phyloP scores from a whole-genome alignment of 2,329 filamentous ascomycete genomes.

The Fusarium chaquense region DNA sequence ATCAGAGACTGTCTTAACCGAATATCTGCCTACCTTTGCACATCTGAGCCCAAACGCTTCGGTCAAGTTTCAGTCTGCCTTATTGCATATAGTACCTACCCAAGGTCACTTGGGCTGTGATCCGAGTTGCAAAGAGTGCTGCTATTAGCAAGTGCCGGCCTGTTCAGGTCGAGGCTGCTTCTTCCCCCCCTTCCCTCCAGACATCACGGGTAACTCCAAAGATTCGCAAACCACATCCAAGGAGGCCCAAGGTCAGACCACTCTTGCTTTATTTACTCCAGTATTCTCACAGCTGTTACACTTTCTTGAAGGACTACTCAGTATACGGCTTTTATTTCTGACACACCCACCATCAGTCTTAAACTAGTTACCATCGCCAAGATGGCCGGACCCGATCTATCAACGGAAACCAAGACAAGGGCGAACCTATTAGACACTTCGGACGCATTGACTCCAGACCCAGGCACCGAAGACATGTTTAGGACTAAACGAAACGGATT shows the following conservation, averaged over 20 bases:
- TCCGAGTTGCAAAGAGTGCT: conserved; percentile 6
- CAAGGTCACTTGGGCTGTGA: neutral
- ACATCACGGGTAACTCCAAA: neutral
- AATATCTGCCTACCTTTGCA: conserved; percentile 1
- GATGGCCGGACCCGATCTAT: conserved; percentile 32
- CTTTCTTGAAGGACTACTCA: neutral
- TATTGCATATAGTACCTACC: neutral
- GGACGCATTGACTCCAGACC: conserved; percentile 63
- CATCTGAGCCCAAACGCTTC: neutral
- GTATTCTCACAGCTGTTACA: neutral
- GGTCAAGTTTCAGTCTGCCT: neutral
- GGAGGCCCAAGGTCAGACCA: conserved; percentile 15
- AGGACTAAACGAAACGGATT: conserved; percentile 81
- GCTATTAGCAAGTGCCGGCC: conserved; percentile 1
- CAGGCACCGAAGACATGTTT: conserved; percentile 79
- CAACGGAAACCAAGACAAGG: conserved; percentile 29
- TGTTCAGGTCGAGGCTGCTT: neutral
- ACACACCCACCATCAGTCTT: neutral
- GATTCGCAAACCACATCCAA: neutral
- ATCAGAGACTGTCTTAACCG: neutral
- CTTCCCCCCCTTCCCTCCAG: neutral
- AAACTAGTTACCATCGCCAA: conserved; percentile 30
- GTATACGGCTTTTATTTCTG: neutral
- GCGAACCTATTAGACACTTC: conserved; percentile 41
- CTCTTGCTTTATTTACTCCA: neutral